Evolutionary conservation across 495 filamentous ascomycete genomes (phyloP), one percentile per base, ranked within the genome.

Genomic region (Parmelia sp.): DNA sequence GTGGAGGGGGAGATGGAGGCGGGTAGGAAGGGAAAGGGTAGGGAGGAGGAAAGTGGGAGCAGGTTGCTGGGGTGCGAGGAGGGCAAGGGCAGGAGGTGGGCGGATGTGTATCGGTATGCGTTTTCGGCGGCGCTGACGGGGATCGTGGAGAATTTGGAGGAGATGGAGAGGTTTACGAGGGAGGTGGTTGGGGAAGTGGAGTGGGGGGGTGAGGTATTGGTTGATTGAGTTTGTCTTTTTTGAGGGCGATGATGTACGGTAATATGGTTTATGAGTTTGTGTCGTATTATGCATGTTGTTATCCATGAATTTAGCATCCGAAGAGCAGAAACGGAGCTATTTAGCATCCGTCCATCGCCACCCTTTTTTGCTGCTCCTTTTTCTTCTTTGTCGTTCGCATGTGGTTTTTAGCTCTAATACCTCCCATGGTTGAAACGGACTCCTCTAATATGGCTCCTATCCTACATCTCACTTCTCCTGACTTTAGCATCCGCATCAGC

Each of bases 111-210:
- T 66, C 75, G 73, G 35, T 81, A 79, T 69, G 74, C 75, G 3
- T 81, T 76, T 65, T 80, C 79, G n/a, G 74, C 78, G 55, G 82
- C 80, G 42, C 71, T 84, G 68, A 84, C 82, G 21, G 81, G 81
- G 56, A 83, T 83, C 64, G 82, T 85, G 15, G 76, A 78, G 66
- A 77, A 84, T 58, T 65, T 85, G 15, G 77, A 80, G 62, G 71
- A 76, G 53, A 68, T 85, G 58, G 75, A 83, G 70, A 76, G 71
- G 57, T 84, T 76, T 63, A 83, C 80, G 0, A 85, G 79, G 68
- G 76, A 75, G 39, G 80, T 85, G 66, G 75, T 76, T 62, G 83
- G 83, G 31, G 82, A 84, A 67, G 77, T 78, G 67, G 76, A 74
- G 70, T 82, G 65, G 65, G 62, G 53, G 15, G 27, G 27, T 15